phyloP scores from a whole-genome alignment of 305 asterid genomes.

The Coffea humblotiana region DNA sequence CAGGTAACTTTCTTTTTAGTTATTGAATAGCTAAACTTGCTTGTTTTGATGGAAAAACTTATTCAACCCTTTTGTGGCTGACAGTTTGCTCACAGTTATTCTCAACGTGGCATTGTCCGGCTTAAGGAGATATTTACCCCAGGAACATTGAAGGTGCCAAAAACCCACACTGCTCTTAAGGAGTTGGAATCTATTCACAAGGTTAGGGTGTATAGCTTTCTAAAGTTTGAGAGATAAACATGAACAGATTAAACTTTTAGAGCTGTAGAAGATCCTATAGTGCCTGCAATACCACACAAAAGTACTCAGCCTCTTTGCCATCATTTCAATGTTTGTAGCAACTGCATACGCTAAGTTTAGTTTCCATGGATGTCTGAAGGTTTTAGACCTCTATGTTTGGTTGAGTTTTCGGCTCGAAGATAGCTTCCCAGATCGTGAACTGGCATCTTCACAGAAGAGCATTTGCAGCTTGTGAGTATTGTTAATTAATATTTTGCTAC shows the following conservation, averaged over 20 bases:
- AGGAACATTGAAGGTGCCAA: conserved; percentile 76
- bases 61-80: conserved; percentile 21
- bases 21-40: conserved; percentile 13
- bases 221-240: not conserved
- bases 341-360: not conserved
- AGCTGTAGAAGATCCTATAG: not conserved
- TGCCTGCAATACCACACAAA: not conserved
- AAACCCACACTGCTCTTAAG: conserved; percentile 68
- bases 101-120: conserved; percentile 58
- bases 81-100: conserved; percentile 81
- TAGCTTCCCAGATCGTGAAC: conserved; percentile 84
- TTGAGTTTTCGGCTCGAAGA: conserved; percentile 83
- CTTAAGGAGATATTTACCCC: conserved; percentile 90
- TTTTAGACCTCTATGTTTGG: conserved; percentile 92
- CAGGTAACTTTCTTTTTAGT: conserved; percentile 52
- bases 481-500: not conserved
- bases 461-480: conserved; percentile 84
- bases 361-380: conserved; percentile 42
- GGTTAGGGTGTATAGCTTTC: conserved; percentile 40
- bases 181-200: conserved; percentile 98
- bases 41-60: conserved; percentile 5
- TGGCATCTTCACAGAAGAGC: conserved; percentile 86
- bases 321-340: not conserved
- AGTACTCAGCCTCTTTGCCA: not conserved
- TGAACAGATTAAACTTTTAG: not conserved